These are phyloP conservation scores for Fusarium buxicola DNA, from an alignment of 2,329 filamentous ascomycete species.

Conservation along the genomic window DNA sequence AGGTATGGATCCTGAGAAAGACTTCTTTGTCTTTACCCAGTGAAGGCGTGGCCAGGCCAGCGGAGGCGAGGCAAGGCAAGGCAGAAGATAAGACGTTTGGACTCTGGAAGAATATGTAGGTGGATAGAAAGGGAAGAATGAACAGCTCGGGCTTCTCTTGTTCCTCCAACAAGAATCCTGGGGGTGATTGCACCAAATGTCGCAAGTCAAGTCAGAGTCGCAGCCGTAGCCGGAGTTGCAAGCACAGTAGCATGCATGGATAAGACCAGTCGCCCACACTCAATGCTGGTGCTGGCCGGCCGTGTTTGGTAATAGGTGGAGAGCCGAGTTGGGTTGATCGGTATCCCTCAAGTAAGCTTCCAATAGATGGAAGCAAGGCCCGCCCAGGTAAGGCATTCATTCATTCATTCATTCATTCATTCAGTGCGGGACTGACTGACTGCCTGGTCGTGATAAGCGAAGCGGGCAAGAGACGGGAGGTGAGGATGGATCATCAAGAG, in stretches of 20 bases:
- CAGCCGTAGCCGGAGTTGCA: conserved; percentile 8
- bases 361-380: conserved; percentile 15
- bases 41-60: too few species aligned
- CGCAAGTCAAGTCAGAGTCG: conserved; percentile 25
- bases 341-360: conserved; percentile 26
- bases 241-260: conserved; percentile 16
- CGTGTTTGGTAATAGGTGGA: conserved; percentile 32
- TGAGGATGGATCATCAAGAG: conserved; percentile 27
- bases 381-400: conserved; percentile 19
- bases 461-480: conserved; percentile 1
- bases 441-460: conserved; percentile 26
- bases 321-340: conserved; percentile 24
- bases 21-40: conserved; percentile 26
- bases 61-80: neutral
- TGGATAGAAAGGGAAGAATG: conserved; percentile 16
- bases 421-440: conserved; percentile 26
- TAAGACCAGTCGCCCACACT: conserved; percentile 13
- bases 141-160: conserved; percentile 11
- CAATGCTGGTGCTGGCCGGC: conserved; percentile 19
- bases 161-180: conserved; percentile 12
- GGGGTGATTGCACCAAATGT: conserved; percentile 27
- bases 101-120: conserved; percentile 1
- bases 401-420: conserved; percentile 23
- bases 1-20: conserved; percentile 2
- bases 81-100: conserved; percentile 11